These are phyloP conservation scores for Allium sativum DNA, from an alignment of 106 monocot species.

Conservation along the genomic window DNA sequence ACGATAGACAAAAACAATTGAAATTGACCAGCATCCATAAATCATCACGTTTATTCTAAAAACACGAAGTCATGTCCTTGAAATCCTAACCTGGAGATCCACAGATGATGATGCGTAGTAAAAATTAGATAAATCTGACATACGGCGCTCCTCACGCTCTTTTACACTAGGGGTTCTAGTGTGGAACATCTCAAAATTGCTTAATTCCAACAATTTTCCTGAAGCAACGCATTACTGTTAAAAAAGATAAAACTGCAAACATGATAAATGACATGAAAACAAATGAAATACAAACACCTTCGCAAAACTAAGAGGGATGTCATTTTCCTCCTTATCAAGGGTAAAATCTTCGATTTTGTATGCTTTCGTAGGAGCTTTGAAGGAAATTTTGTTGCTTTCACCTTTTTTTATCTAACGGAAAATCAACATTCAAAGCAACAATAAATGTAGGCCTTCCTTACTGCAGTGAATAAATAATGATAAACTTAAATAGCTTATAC, in stretches of 20 bases:
- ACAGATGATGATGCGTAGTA: constrained; percentile 58
- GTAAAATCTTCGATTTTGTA: not conserved
- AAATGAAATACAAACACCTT: constrained; percentile 15
- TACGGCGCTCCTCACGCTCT: constrained; percentile 80
- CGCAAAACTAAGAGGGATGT: constrained; percentile 8
- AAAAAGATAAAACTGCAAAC: not conserved
- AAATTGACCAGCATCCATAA: no score
- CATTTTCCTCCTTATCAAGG: not conserved
- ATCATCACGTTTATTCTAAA: no score
- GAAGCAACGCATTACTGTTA: not conserved
- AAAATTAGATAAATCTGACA: constrained; percentile 91
- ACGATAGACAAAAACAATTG: no score
- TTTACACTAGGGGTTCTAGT: constrained; percentile 2
- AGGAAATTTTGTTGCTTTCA: no score
- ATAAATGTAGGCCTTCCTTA: no score
- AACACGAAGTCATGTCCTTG: no score
- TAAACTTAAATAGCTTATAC: no score
- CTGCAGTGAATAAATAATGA: no score
- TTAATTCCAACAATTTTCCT: constrained; percentile 24
- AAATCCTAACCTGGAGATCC: constrained; percentile 50
- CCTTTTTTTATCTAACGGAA: no score
- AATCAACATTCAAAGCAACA: no score
- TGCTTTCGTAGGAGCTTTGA: constrained; percentile 8
- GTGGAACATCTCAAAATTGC: constrained; percentile 18
- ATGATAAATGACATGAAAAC: not conserved